Percentiles rank a stretch among this genome's conserved stretches.
Conservation (phyloP, 1,284 basidiomycete genomes). For the Tylopilus sp. region DNA sequence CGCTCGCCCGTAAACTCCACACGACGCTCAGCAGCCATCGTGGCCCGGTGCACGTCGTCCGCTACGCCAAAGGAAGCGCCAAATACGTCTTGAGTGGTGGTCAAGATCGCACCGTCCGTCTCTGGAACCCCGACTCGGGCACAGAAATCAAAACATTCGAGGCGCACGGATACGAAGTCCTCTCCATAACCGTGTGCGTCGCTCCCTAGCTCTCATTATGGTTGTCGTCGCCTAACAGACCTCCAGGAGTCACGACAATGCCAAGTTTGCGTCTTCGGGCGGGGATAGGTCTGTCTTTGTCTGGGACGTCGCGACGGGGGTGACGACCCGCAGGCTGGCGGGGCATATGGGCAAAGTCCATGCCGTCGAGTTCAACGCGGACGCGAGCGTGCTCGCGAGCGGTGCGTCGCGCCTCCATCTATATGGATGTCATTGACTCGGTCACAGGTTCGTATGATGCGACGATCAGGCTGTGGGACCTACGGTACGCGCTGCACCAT, state of each 20-base stretch:
- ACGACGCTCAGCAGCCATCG: constrained; percentile 63
- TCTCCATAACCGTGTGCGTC: constrained; percentile 79
- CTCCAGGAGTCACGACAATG: constrained; percentile 84
- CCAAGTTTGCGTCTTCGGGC: constrained; percentile 90
- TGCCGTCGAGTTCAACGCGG: constrained; percentile 85
- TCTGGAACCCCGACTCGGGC: constrained; percentile 87
- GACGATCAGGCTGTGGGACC: constrained; percentile 86
- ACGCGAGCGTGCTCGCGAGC: constrained; percentile 82
- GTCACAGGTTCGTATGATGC: constrained; percentile 80
- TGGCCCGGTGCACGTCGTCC: constrained; percentile 79
- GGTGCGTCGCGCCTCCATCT: constrained; percentile 46
- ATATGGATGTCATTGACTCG: not conserved
- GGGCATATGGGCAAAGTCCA: constrained; percentile 92
- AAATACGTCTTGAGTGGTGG: constrained; percentile 92
- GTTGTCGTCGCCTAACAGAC: not conserved
- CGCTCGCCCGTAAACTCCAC: constrained; percentile 62
- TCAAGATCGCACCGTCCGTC: constrained; percentile 82
- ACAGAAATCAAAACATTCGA: constrained; percentile 88
- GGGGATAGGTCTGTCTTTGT: constrained; percentile 90
- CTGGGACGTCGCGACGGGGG: constrained; percentile 92
- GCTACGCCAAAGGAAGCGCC: constrained; percentile 82
- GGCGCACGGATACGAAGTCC: constrained; percentile 92
- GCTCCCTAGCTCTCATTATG: too few species aligned
- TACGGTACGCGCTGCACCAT: constrained; percentile 51
- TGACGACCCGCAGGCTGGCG: constrained; percentile 76